phyloP scores from a whole-genome alignment of 2,329 filamentous ascomycete species.

The Colletotrichum cordylinicola region DNA sequence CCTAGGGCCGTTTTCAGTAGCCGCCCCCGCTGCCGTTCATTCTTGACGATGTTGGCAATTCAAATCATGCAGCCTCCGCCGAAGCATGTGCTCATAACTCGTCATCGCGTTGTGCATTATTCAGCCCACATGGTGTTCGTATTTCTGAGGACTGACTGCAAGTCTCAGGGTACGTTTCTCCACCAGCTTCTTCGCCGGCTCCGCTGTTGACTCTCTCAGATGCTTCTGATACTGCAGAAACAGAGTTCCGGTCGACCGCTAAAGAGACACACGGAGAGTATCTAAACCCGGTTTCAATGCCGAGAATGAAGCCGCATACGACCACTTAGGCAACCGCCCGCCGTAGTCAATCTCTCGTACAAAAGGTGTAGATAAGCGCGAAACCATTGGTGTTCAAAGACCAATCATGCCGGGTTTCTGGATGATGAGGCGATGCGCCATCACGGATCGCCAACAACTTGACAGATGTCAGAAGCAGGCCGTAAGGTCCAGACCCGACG shows the following conservation, averaged over 20 bases:
- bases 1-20: slow-evolving; percentile 2
- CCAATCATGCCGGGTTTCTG: not conserved
- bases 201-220: not conserved
- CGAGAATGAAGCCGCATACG: not conserved
- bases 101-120: not conserved
- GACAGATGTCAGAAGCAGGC: slow-evolving; percentile 14
- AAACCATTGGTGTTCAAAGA: not conserved
- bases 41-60: not conserved
- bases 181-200: not conserved
- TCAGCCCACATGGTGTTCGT: not conserved
- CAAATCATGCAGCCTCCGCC: not conserved
- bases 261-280: not conserved
- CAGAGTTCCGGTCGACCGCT: not conserved
- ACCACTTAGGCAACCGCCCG: not conserved
- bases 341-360: not conserved
- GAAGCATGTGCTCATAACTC: not conserved
- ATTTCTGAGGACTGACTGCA: not conserved
- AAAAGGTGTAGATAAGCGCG: not conserved
- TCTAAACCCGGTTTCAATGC: not conserved
- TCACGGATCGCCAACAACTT: not conserved
- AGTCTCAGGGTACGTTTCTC: not conserved
- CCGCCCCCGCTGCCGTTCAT: not conserved
- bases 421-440: not conserved
- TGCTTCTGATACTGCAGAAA: not conserved
- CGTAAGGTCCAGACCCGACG: not conserved